Evolutionary conservation across 2,329 filamentous ascomycete genomes (phyloP), one percentile per base, ranked within the genome.

Genomic region (Penicillium sp.): DNA sequence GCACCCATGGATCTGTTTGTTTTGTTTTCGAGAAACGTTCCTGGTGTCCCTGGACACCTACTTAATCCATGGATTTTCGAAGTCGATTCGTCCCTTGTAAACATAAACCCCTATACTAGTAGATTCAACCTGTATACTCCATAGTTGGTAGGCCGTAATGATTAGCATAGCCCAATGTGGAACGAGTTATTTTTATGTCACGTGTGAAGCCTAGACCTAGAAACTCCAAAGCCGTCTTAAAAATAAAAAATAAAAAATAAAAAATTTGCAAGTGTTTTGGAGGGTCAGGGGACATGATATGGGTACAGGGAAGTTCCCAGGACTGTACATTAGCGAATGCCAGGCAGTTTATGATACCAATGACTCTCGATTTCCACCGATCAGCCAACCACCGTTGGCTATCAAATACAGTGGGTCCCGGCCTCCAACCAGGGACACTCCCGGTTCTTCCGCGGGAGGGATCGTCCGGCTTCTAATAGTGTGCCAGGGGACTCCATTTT

Each of bases 361-460:
- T 33, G 31, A 12, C 31, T 13, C 12, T 33, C 31, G 31, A 33
- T 33, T 33, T 33, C 31, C 12, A 13, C 31, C 31, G 31, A 33
- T 33, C 31, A 33, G 31, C 31, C 31, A 33, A 33, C 31, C 31
- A 33, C 31, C 31, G 31, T 33, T 33, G 12, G 12, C 1, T 35
- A 35, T 35, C 33, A 35, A 36, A 15, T 12, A 13, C 5, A 6
- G 60, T 52, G 57, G 60, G 59, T 47, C 55, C 61, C 45, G 36
- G 23, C 15, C 48, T 43, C 52, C 56, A 58, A 58, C 47, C 51
- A 57, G 52, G 57, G 63, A 49, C 51, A 54, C 23, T 60, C 57
- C 63, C 57, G 51, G 55, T 9, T 36, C 49, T 61, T 56, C 59
- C 61, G 62, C 51, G 55, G 31, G 47, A 56, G 35, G 57, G 61